Conservation (phyloP, 257 asterid genomes). For the Lycium barbarum region DNA sequence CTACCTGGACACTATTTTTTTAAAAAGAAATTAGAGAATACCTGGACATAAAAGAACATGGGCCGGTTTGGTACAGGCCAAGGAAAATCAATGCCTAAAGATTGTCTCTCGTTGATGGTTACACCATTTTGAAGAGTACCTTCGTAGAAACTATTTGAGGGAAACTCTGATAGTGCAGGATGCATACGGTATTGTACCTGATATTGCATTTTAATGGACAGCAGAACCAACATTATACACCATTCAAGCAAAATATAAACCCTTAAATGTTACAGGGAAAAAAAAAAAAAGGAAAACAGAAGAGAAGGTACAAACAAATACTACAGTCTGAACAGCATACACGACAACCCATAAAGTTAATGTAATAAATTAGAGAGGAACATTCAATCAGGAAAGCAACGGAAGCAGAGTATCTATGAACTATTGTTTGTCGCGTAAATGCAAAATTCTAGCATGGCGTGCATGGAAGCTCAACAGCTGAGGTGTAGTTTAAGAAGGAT, state of each 20-base stretch:
- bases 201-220: slow-evolving; percentile 24
- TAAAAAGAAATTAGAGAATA: slow-evolving; percentile 29
- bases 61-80: slow-evolving; percentile 99
- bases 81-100: slow-evolving; percentile 98
- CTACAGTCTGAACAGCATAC: not conserved
- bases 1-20: not conserved
- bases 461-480: not conserved
- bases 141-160: slow-evolving; percentile 97
- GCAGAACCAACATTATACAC: not conserved
- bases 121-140: slow-evolving; percentile 99
- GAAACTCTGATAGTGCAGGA: slow-evolving; percentile 96
- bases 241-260: not conserved
- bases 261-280: not conserved
- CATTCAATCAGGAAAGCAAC: not conserved
- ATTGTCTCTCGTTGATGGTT: slow-evolving; percentile 87
- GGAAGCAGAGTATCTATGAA: not conserved
- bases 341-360: not conserved
- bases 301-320: not conserved
- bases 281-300: not conserved
- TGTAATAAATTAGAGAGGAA: not conserved
- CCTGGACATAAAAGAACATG: slow-evolving; percentile 99
- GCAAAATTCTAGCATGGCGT: not conserved
- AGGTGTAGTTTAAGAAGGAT: not conserved
- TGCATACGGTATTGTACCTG: slow-evolving; percentile 99
- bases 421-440: not conserved